Evolutionary conservation across 2,329 filamentous ascomycete genomes (phyloP), one percentile per base, ranked within the genome.

Genomic region (Cladosporium sp.): DNA sequence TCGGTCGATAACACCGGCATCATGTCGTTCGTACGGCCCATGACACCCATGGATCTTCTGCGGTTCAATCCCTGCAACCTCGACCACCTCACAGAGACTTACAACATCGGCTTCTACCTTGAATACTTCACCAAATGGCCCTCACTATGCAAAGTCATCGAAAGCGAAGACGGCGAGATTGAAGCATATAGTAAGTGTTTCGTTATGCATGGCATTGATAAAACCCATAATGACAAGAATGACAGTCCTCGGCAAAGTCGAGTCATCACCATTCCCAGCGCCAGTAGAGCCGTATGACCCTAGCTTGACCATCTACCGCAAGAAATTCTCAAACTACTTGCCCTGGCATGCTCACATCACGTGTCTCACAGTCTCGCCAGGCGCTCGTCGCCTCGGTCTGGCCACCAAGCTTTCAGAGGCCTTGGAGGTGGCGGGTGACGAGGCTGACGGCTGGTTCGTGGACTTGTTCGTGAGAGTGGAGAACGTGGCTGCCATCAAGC

Each of bases 271-370:
- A n/a, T 96, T 92, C 64, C 90, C 91, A 18, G 84, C 91, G 54
- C 88, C 88, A 63, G 87, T 91, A 77, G 85, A 87, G 67, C 88
- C 88, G 74, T 95, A 92, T 59, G 85, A 90, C 74, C 93, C 82
- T 15, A 64, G 72, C 57, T 67, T 77, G 26, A 75, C 72, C 24
- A 72, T 75, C 63, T 78, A 78, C 65, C 72, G 72, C 49, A 80
- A 78, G 70, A 76, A 80, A 14, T 78, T 80, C 68, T 78, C 80
- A 4, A 82, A 97, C 81, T 96, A 96, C 81, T 90, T 97, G n/a
- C 94, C 94, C n/a, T 98, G 93, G 92, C 95, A 99, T 81, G 94
- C 93, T 24, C 95, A 99, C 80, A 96, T 99, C 76, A 99, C 95
- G 4, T 95, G 94, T 41, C 84, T 99, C 61, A 98, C 95, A 0